phyloP scores from a whole-genome alignment of 805 yeast genomes.

The Saccharomyces kudriavzevii region DNA sequence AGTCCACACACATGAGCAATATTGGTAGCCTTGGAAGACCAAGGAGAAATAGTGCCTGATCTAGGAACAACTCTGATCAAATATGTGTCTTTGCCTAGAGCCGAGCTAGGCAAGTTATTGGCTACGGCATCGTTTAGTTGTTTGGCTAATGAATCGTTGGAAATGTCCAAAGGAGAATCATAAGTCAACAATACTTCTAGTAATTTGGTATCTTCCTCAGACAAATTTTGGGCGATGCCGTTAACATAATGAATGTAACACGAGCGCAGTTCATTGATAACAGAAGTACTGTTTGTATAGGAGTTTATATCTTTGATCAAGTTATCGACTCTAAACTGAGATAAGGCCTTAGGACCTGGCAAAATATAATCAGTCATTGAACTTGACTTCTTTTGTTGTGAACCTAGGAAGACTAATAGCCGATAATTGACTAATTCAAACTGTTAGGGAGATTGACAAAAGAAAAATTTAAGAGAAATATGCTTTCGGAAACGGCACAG shows the following conservation, averaged over 20 bases:
- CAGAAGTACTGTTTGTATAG: slow-evolving; percentile 52
- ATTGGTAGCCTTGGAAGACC: slow-evolving; percentile 98
- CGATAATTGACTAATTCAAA: background rate
- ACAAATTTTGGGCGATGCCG: slow-evolving; percentile 30
- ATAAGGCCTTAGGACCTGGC: slow-evolving; percentile 87
- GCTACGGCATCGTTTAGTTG: slow-evolving; percentile 24
- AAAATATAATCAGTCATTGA: slow-evolving; percentile 43
- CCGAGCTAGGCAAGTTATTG: slow-evolving; percentile 11
- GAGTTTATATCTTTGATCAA: slow-evolving; percentile 66
- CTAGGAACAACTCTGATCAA: slow-evolving; percentile 80
- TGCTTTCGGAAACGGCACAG: background rate
- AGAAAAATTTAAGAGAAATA: background rate
- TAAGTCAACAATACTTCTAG: slow-evolving; percentile 62
- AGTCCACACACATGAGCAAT: slow-evolving; percentile 85
- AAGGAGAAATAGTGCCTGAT: slow-evolving; percentile 94
- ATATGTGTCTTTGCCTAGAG: slow-evolving; percentile 39
- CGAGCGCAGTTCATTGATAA: slow-evolving; percentile 63
- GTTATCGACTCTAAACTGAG: slow-evolving; percentile 73
- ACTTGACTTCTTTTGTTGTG: background rate
- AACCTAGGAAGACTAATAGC: background rate
- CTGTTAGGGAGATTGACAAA: background rate
- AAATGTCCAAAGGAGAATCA: slow-evolving; percentile 54
- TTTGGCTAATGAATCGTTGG: slow-evolving; percentile 32
- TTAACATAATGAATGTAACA: slow-evolving; percentile 77
- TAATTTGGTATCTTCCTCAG: slow-evolving; percentile 38